These are phyloP conservation scores for Echium plantagineum DNA, from an alignment of 257 asterid species.

Conservation along the genomic window DNA sequence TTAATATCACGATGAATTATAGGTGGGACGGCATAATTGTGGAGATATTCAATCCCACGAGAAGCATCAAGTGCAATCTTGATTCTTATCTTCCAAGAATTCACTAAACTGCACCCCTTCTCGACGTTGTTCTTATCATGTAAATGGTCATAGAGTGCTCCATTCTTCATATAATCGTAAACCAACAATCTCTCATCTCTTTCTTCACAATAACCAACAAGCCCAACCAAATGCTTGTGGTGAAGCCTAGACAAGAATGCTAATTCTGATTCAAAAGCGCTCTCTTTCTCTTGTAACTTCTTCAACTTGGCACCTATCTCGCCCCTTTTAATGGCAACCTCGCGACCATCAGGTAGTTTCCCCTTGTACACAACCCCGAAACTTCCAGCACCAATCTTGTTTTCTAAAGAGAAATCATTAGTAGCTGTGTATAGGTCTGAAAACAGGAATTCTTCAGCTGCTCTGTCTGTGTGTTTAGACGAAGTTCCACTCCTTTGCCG, in stretches of 20 bases:
- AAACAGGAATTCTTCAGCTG: slow-evolving; percentile 59
- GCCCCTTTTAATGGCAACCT: slow-evolving; percentile 75
- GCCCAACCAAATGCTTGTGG: slow-evolving; percentile 76
- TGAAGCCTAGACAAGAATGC: slow-evolving; percentile 77
- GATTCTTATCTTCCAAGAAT: slow-evolving; percentile 81
- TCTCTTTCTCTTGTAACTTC: slow-evolving; percentile 77
- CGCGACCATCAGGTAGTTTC: slow-evolving; percentile 54
- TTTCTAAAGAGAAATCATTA: slow-evolving; percentile 42
- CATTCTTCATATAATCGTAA: slow-evolving; percentile 79
- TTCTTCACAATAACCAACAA: slow-evolving; percentile 72
- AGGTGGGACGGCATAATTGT: slow-evolving; percentile 74
- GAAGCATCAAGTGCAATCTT: slow-evolving; percentile 69
- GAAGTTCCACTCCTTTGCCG: slow-evolving; percentile 86
- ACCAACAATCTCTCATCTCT: slow-evolving; percentile 69
- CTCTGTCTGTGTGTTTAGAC: slow-evolving; percentile 47
- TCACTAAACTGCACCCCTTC: slow-evolving; percentile 37
- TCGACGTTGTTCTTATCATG: slow-evolving; percentile 50
- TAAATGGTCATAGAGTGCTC: slow-evolving; percentile 68
- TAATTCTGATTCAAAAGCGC: slow-evolving; percentile 72
- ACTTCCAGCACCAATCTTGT: slow-evolving; percentile 82
- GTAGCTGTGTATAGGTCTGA: slow-evolving; percentile 56
- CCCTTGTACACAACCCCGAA: slow-evolving; percentile 76
- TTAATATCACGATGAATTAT: slow-evolving; percentile 84
- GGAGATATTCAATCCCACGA: slow-evolving; percentile 80
- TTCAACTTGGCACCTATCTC: slow-evolving; percentile 45